phyloP scores from a whole-genome alignment of 345 rosid species.

The Chamaenerion angustifolium region DNA sequence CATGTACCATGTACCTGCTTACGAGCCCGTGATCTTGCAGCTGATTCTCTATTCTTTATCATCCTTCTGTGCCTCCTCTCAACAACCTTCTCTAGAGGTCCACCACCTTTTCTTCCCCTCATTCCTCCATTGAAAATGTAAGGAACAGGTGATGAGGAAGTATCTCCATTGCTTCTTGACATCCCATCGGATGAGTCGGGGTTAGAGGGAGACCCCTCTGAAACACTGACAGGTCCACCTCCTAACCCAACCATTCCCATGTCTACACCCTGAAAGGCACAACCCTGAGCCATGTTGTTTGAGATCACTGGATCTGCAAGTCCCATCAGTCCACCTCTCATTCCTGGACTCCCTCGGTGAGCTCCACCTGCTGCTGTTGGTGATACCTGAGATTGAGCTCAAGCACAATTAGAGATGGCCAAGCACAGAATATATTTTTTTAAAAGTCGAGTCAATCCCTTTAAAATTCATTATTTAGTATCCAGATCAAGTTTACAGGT shows the following conservation, averaged over 20 bases:
- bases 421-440: no score
- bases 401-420: no score
- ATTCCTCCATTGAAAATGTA: constrained; percentile 56
- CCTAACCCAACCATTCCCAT: constrained; percentile 53
- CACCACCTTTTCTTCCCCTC: constrained; percentile 60
- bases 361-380: constrained; percentile 18
- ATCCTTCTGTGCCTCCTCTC: constrained; percentile 98
- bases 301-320: constrained; percentile 35
- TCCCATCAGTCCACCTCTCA: constrained; percentile 41
- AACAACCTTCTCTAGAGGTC: constrained; percentile 75
- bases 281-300: constrained; percentile 33
- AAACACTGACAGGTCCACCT: constrained; percentile 25
- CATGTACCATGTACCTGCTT: constrained; percentile 47
- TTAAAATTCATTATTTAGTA: no score
- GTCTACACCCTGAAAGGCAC: constrained; percentile 18
- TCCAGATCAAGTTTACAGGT: no score
- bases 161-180: constrained; percentile 59
- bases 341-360: no score
- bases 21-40: constrained; percentile 97
- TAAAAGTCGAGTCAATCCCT: no score
- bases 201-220: constrained; percentile 52
- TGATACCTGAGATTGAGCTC: constrained; percentile 15
- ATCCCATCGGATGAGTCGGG: constrained; percentile 70
- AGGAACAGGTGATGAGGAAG: constrained; percentile 80
- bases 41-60: constrained; percentile 99